Evolutionary conservation across 2,329 filamentous ascomycete genomes (phyloP).

Genomic region (Monosporascus sp.): DNA sequence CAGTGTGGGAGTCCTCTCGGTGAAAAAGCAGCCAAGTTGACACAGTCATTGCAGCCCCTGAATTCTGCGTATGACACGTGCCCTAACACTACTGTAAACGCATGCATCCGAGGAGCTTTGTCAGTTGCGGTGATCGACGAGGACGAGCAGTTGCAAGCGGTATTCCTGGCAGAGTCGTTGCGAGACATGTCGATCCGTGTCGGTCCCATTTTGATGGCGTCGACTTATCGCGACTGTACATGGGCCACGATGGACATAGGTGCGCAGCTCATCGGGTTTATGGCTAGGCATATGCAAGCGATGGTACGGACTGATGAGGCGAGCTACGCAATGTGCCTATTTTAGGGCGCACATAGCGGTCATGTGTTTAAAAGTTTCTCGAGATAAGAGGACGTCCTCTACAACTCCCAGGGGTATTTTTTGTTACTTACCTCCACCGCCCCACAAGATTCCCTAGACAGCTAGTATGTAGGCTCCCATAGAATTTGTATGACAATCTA

Average conservation of each 20-base stretch:
- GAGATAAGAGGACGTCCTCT: too few species aligned
- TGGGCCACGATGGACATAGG: neutral
- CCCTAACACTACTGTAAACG: neutral
- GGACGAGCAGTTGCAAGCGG: neutral
- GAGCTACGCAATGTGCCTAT: neutral
- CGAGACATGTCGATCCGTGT: conserved; percentile 1
- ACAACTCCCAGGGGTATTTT: too few species aligned
- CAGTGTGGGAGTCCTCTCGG: neutral
- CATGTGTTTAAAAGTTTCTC: too few species aligned
- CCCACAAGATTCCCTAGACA: too few species aligned
- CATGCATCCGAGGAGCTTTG: neutral
- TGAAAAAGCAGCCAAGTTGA: neutral
- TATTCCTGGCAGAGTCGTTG: neutral
- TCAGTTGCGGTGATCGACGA: neutral
- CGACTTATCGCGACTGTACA: neutral
- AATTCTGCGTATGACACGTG: neutral
- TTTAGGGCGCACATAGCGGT: neutral
- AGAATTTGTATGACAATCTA: too few species aligned
- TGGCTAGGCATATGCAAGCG: neutral
- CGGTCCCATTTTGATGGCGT: neutral
- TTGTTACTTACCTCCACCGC: too few species aligned
- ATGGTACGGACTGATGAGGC: neutral
- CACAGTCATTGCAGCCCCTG: neutral
- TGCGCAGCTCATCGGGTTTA: neutral
- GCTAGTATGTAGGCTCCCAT: too few species aligned